phyloP scores from a whole-genome alignment of 129 eudicot genomes.

The Lactuca saligna region DNA sequence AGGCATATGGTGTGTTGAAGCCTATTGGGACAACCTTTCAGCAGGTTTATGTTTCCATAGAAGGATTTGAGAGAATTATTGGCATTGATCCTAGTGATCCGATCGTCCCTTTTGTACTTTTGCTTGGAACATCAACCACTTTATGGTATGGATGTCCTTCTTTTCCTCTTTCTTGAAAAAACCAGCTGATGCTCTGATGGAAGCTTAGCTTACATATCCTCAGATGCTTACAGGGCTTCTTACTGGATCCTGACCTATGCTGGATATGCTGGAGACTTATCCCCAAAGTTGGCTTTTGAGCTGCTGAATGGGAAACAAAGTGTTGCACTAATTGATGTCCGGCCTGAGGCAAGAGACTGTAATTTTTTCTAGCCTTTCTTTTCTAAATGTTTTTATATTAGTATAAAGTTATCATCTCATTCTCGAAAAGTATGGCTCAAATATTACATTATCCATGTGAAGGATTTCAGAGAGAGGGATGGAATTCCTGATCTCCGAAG shows the following conservation, averaged over 20 bases:
- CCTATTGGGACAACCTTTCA: conserved; percentile 60
- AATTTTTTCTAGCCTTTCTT: conserved; percentile 54
- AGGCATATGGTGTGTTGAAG: conserved; percentile 34
- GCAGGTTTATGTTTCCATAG: conserved; percentile 61
- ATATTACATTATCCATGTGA: conserved; percentile 31
- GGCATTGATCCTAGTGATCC: conserved; percentile 92
- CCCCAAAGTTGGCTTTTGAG: conserved; percentile 65
- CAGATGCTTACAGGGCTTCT: conserved; percentile 75
- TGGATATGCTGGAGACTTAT: conserved; percentile 95
- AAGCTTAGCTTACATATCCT: conserved; percentile 44
- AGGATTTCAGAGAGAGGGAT: conserved; percentile 87
- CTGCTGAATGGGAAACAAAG: conserved; percentile 60
- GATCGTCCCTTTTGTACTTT: conserved; percentile 59
- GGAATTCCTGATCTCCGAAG: conserved; percentile 99
- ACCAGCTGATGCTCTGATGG: conserved; percentile 15
- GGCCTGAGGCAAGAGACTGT: conserved; percentile 98
- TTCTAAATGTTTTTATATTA: conserved; percentile 15
- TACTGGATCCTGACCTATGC: conserved; percentile 75
- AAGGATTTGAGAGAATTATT: conserved; percentile 60
- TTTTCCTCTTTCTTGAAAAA: background rate
- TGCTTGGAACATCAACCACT: conserved; percentile 64
- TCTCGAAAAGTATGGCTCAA: conserved; percentile 19
- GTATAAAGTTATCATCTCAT: background rate
- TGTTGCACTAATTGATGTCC: conserved; percentile 81
- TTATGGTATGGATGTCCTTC: conserved; percentile 60